Conservation (phyloP, 768 basidiomycete species). For the Floccularia luteovirens region DNA sequence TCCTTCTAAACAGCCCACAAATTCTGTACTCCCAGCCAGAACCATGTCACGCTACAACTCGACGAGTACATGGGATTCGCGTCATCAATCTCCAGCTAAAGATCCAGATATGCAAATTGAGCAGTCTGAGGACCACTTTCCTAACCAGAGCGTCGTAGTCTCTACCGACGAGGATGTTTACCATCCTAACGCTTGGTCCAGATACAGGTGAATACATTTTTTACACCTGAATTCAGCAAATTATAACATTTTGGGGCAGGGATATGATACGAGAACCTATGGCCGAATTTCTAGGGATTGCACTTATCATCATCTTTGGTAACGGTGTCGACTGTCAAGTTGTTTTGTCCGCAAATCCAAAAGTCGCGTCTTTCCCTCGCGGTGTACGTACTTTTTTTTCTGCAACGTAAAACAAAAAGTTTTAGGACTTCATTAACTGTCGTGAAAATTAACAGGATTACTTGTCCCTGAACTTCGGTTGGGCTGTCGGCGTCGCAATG, state of each 20-base stretch:
- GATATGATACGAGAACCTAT: conserved; percentile 45
- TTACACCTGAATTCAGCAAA: neutral
- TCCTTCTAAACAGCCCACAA: neutral
- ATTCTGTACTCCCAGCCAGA: neutral
- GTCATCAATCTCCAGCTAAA: neutral
- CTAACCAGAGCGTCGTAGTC: no score
- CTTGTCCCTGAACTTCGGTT: conserved; percentile 43
- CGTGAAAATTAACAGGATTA: conserved; percentile 24
- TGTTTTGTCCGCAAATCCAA: conserved; percentile 35
- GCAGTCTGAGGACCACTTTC: neutral
- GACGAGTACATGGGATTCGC: neutral
- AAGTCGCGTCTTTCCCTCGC: conserved; percentile 37
- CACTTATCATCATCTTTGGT: conserved; percentile 54
- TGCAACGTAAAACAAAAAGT: no score
- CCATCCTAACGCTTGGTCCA: conserved; percentile 49
- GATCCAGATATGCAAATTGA: neutral
- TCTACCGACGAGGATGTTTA: neutral
- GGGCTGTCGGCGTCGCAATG: conserved; percentile 53
- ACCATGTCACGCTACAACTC: neutral
- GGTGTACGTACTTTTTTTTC: conserved; percentile 38
- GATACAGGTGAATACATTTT: conserved; percentile 34
- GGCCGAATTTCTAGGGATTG: conserved; percentile 57
- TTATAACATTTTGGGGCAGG: conserved; percentile 9
- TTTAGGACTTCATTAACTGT: neutral
- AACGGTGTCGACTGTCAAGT: conserved; percentile 51